Conservation (phyloP, 2,329 filamentous ascomycete species). For the Plectosphaerella cucumerina region DNA sequence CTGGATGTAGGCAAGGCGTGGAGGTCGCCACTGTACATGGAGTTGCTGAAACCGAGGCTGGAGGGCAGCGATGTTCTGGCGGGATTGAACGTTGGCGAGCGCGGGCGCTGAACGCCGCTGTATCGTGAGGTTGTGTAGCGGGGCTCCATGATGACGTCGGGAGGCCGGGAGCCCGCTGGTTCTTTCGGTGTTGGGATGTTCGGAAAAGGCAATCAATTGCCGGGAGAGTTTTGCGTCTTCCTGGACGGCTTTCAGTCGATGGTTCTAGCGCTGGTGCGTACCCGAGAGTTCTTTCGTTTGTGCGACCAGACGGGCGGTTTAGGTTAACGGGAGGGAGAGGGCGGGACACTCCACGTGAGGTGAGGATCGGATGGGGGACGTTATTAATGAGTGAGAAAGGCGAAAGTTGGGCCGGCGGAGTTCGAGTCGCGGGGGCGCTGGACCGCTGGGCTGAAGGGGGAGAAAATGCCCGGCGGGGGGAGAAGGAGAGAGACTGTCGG, state of each 20-base stretch:
- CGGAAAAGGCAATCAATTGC: background rate
- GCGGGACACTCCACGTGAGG: background rate
- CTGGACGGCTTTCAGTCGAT: no score
- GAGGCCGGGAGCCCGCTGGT: background rate
- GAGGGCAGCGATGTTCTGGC: slow-evolving; percentile 51
- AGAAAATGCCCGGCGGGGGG: no score
- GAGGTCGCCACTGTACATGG: slow-evolving; percentile 48
- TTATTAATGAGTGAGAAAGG: no score
- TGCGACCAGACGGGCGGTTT: background rate
- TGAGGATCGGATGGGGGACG: no score
- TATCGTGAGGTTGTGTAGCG: slow-evolving; percentile 13
- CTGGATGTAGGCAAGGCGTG: slow-evolving; percentile 46
- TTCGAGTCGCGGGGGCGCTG: no score
- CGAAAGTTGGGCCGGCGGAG: no score
- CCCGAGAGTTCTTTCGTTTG: background rate
- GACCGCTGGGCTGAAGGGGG: no score
- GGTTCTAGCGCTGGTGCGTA: no score
- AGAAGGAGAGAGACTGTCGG: no score
- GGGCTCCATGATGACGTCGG: slow-evolving; percentile 12
- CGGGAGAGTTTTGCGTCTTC: background rate
- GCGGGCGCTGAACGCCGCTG: slow-evolving; percentile 13
- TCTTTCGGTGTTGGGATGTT: background rate
- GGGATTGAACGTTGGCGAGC: slow-evolving; percentile 43
- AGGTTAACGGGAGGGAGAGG: background rate
- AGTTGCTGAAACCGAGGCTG: slow-evolving; percentile 40